phyloP scores from a whole-genome alignment of 306 rosid genomes.

The Dalbergia cultrata region DNA sequence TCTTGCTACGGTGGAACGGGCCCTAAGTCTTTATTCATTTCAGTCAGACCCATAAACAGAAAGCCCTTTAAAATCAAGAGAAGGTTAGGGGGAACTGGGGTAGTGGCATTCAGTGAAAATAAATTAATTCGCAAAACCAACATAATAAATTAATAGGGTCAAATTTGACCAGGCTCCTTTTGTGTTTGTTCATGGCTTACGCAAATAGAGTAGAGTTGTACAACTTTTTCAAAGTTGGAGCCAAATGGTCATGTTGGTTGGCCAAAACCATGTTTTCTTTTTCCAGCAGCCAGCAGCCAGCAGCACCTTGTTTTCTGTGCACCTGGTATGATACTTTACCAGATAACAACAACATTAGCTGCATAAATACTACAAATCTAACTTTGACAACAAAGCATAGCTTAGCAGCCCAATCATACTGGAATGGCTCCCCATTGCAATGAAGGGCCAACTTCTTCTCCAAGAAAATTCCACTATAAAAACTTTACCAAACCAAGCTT shows the following conservation, averaged over 20 bases:
- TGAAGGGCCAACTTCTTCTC: conserved; percentile 50
- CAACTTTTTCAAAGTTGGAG: background rate
- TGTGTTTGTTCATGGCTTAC: conserved; percentile 30
- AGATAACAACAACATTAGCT: background rate
- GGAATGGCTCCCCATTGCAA: conserved; percentile 47
- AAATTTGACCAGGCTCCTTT: background rate
- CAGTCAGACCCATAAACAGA: background rate
- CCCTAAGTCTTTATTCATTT: too few relatives aligned
- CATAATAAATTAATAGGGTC: background rate
- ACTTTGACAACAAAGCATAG: background rate
- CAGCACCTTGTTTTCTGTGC: background rate
- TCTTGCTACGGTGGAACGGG: background rate
- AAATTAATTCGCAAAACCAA: background rate
- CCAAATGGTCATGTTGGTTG: background rate
- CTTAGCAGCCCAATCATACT: background rate
- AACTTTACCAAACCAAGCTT: conserved; percentile 12
- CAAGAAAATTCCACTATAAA: conserved; percentile 13
- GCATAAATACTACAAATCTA: background rate
- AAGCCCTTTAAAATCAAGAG: too few relatives aligned
- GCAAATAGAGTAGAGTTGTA: background rate
- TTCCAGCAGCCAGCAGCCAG: background rate
- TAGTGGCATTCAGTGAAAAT: background rate
- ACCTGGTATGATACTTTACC: background rate
- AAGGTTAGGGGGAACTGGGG: too few relatives aligned
- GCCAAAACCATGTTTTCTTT: background rate